phyloP scores from a whole-genome alignment of 306 rosid species.

The Cajanus cajan region DNA sequence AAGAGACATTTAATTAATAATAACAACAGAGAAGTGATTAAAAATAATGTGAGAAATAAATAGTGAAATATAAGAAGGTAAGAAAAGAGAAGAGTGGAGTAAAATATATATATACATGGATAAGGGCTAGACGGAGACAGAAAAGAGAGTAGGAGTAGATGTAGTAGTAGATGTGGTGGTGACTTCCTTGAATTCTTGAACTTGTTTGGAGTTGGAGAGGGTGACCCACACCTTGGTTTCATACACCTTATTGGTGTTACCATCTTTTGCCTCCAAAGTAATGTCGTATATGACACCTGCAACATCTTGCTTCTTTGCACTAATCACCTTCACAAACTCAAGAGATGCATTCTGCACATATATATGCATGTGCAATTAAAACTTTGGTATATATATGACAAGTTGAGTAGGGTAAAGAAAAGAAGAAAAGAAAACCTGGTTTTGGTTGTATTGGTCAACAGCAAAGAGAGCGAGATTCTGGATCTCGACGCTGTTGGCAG shows the following conservation, averaged over 20 bases:
- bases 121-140: not conserved
- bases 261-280: conserved; percentile 51
- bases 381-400: no score
- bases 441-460: conserved; percentile 39
- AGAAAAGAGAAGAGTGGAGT: no score
- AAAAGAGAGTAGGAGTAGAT: not conserved
- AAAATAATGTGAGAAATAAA: no score
- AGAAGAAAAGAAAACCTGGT: conserved; percentile 23
- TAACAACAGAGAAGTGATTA: no score
- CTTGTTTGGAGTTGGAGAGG: conserved; percentile 51
- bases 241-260: conserved; percentile 40
- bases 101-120: no score
- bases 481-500: conserved; percentile 36
- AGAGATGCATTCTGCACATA: conserved; percentile 42
- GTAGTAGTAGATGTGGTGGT: conserved; percentile 4
- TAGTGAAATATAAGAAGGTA: no score
- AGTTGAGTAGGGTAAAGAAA: no score
- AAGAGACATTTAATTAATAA: no score
- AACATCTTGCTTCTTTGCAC: conserved; percentile 45
- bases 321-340: conserved; percentile 38
- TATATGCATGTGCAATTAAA: no score
- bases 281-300: conserved; percentile 40
- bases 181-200: conserved; percentile 48
- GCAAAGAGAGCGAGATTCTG: conserved; percentile 45
- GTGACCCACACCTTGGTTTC: conserved; percentile 56